Evolutionary conservation across 768 basidiomycete species (phyloP).

Genomic region (Sistotremastrum niveocremeum): DNA sequence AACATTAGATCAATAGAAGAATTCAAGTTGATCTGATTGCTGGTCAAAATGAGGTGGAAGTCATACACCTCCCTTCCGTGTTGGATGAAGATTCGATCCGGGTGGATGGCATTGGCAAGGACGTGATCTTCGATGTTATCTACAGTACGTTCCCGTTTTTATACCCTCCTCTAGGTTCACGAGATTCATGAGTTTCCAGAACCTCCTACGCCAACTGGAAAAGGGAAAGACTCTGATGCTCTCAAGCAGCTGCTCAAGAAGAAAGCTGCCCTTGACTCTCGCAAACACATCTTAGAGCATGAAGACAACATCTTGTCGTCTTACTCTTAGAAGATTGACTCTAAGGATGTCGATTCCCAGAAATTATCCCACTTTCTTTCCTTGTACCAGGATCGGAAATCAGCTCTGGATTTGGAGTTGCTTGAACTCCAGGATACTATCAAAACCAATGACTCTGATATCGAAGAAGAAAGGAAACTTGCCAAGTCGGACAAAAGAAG

Average conservation of each 20-base stretch:
- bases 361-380: too few relatives aligned
- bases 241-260: too few relatives aligned
- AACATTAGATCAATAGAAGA: background rate
- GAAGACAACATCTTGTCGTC: too few relatives aligned
- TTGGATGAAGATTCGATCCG: slow-evolving; percentile 41
- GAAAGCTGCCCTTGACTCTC: too few relatives aligned
- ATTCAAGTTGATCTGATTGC: slow-evolving; percentile 19
- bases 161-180: too few relatives aligned
- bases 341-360: too few relatives aligned
- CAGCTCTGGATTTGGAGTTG: slow-evolving; percentile 3
- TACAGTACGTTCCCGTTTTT: slow-evolving; percentile 15
- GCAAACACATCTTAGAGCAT: too few relatives aligned
- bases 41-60: slow-evolving; percentile 39
- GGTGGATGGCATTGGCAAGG: slow-evolving; percentile 34
- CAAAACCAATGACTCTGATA: slow-evolving; percentile 2
- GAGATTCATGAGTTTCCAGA: too few relatives aligned
- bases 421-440: slow-evolving; percentile 1
- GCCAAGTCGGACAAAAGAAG: too few relatives aligned
- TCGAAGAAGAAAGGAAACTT: slow-evolving; percentile 20
- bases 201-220: too few relatives aligned
- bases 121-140: slow-evolving; percentile 41
- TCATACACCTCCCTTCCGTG: slow-evolving; percentile 32
- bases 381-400: slow-evolving; percentile 6
- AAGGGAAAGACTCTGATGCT: too few relatives aligned
- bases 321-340: too few relatives aligned